phyloP scores from a whole-genome alignment of 768 basidiomycete species.

The Macrolepiota fuliginosa region DNA sequence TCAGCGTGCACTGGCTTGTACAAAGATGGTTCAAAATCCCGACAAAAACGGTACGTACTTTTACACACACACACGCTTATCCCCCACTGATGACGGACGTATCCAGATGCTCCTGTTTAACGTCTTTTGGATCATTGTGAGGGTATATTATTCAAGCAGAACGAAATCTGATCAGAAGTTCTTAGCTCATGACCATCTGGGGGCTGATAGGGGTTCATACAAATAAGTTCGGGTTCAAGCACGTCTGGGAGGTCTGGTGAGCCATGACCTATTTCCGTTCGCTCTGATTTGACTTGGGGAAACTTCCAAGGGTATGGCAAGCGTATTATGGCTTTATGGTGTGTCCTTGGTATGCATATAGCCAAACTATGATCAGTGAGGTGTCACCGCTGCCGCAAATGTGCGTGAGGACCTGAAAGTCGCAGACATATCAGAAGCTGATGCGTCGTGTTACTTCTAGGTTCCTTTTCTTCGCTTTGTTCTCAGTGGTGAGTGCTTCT shows the following conservation, averaged over 20 bases:
- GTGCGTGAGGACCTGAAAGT: slow-evolving; percentile 30
- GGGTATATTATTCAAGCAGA: slow-evolving; percentile 12
- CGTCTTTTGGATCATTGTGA: slow-evolving; percentile 67
- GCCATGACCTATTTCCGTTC: slow-evolving; percentile 10
- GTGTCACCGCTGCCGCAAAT: slow-evolving; percentile 73
- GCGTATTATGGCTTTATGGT: slow-evolving; percentile 71
- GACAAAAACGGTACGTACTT: slow-evolving; percentile 50
- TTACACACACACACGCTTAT: slow-evolving; percentile 10
- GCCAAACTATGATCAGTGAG: slow-evolving; percentile 82
- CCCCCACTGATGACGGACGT: not conserved
- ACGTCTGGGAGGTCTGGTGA: slow-evolving; percentile 79
- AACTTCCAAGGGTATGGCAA: slow-evolving; percentile 54
- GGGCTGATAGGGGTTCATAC: slow-evolving; percentile 78
- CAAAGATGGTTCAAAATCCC: slow-evolving; percentile 62
- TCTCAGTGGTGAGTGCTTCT: slow-evolving; percentile 51
- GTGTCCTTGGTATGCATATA: slow-evolving; percentile 80
- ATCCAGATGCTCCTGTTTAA: slow-evolving; percentile 69
- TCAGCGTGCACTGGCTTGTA: slow-evolving; percentile 64
- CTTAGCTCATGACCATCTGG: slow-evolving; percentile 65
- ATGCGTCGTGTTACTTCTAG: slow-evolving; percentile 24
- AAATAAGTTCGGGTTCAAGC: slow-evolving; percentile 74
- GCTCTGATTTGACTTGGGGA: not conserved
- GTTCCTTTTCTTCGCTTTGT: slow-evolving; percentile 76
- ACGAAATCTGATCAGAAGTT: not conserved
- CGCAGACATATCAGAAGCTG: not conserved